phyloP scores from a whole-genome alignment of 805 yeast species.

The Wickerhamomyces subpelliculosus region DNA sequence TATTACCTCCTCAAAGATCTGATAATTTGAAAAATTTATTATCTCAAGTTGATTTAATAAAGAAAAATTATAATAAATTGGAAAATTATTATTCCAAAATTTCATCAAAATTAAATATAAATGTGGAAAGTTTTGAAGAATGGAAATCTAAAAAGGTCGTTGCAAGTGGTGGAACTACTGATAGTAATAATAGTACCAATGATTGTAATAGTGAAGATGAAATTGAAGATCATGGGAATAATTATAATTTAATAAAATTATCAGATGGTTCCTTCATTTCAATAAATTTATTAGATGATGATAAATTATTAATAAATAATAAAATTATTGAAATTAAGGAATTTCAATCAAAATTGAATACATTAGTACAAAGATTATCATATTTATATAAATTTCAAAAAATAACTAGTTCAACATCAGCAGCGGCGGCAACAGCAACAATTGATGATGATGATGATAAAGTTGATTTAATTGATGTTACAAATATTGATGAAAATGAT shows the following conservation, averaged over 20 bases:
- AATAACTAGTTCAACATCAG: too few relatives aligned
- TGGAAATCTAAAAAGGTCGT: constrained; percentile 11
- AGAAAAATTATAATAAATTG: constrained; percentile 6
- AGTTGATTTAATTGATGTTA: background rate
- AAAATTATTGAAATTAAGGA: constrained; percentile 2
- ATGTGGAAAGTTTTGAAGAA: constrained; percentile 11
- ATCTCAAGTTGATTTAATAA: constrained; percentile 12
- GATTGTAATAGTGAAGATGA: constrained; percentile 1
- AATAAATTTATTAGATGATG: constrained; percentile 1
- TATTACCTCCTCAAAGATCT: constrained; percentile 40
- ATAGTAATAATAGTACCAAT: too few relatives aligned
- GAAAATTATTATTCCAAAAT: constrained; percentile 8
- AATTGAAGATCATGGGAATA: background rate
- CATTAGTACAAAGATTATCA: constrained; percentile 2
- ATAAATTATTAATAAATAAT: background rate
- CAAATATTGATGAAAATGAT: background rate
- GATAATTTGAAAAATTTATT: constrained; percentile 20
- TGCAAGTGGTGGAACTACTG: too few relatives aligned
- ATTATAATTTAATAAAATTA: constrained; percentile 6
- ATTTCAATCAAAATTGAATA: constrained; percentile 3
- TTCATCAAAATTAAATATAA: constrained; percentile 7
- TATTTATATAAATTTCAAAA: background rate
- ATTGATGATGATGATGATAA: background rate
- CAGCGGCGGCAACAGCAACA: background rate
- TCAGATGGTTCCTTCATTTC: constrained; percentile 11